These are phyloP conservation scores for Aspergillus carbonarius DNA, from an alignment of 2,329 filamentous ascomycete species.

Conservation along the genomic window DNA sequence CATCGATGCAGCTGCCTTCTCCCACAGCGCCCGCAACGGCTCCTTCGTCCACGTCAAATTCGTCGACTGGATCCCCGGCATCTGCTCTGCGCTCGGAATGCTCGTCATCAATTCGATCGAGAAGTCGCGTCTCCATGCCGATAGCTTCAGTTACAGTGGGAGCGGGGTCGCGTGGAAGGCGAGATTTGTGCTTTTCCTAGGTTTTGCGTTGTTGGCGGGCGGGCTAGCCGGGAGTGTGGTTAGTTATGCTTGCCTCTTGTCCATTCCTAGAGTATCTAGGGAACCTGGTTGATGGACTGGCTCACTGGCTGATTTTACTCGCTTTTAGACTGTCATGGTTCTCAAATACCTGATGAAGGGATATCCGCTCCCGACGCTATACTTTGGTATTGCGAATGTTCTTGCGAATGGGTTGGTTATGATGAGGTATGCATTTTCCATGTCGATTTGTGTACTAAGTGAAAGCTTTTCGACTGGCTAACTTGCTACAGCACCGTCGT, in stretches of 20 bases:
- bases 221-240: slow-evolving; percentile 65
- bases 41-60: slow-evolving; percentile 65
- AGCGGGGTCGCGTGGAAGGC: slow-evolving; percentile 71
- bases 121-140: slow-evolving; percentile 63
- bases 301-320: slow-evolving; percentile 10
- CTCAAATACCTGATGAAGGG: slow-evolving; percentile 65
- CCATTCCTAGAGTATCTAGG: neutral
- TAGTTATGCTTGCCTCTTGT: slow-evolving; percentile 25
- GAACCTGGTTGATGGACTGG: neutral
- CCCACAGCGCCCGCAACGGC: slow-evolving; percentile 61
- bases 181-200: slow-evolving; percentile 65
- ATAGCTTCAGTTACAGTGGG: slow-evolving; percentile 64
- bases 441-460: neutral
- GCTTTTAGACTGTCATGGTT: slow-evolving; percentile 59
- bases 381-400: slow-evolving; percentile 67
- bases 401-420: slow-evolving; percentile 65
- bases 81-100: slow-evolving; percentile 69
- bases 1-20: slow-evolving; percentile 65
- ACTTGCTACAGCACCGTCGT: slow-evolving; percentile 55
- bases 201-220: slow-evolving; percentile 68
- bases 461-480: neutral
- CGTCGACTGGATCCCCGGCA: slow-evolving; percentile 70
- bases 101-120: slow-evolving; percentile 72
- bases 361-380: slow-evolving; percentile 61
- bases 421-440: slow-evolving; percentile 56